Percentiles rank a stretch among this genome's conserved stretches.
These are phyloP conservation scores for Moringa oleifera DNA, from an alignment of 345 rosid species.

Conservation along the genomic window DNA sequence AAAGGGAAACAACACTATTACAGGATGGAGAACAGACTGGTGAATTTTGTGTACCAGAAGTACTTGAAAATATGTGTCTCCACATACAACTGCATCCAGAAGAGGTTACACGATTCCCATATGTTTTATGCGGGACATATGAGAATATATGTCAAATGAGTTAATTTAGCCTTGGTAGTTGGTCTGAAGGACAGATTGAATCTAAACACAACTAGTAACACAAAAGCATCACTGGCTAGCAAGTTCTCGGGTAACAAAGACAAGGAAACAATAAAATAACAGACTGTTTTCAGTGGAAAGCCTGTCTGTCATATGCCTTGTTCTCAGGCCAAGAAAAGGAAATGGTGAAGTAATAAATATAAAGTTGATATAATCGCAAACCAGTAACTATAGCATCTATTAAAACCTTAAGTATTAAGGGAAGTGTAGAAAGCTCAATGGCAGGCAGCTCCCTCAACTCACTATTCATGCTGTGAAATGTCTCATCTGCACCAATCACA, in stretches of 20 bases:
- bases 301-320: too few relatives aligned
- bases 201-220: neutral
- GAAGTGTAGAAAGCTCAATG: constrained; percentile 89
- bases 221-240: neutral
- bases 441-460: constrained; percentile 93
- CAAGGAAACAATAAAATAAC: too few relatives aligned
- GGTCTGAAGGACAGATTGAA: too few relatives aligned
- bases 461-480: constrained; percentile 71
- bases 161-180: too few relatives aligned
- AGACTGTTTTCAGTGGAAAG: too few relatives aligned
- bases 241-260: neutral
- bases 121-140: too few relatives aligned
- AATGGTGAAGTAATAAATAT: neutral
- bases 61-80: neutral
- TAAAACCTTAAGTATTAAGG: constrained; percentile 72
- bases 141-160: too few relatives aligned
- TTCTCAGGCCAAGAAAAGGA: neutral
- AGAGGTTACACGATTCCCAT: too few relatives aligned
- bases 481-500: constrained; percentile 49
- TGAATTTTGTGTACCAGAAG: neutral
- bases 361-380: too few relatives aligned
- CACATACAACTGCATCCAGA: neutral
- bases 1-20: neutral
- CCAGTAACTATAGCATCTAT: neutral
- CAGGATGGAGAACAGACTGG: neutral